These are phyloP conservation scores for Lunasporangiospora selenospora DNA, from an alignment of 192 early-diverging fungal genomes.

Conservation along the genomic window DNA sequence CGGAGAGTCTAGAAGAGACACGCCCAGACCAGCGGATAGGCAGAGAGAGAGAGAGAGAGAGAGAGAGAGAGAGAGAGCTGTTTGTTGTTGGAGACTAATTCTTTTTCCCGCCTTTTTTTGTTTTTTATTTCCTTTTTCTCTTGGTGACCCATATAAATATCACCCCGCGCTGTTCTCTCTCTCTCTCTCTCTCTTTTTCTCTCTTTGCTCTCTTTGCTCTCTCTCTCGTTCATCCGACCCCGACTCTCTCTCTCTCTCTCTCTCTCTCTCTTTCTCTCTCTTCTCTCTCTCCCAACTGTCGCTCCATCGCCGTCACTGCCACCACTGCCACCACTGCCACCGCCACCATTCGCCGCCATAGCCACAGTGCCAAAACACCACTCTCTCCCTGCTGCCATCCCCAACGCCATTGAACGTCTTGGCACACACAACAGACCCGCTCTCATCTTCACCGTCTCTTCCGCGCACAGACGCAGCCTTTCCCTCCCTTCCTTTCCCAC, in stretches of 20 bases:
- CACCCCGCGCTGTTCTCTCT: background rate
- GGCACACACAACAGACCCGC: no score
- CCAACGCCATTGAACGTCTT: background rate
- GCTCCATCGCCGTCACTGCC: background rate
- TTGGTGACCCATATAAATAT: background rate
- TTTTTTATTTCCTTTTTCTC: background rate
- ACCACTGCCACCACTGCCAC: background rate
- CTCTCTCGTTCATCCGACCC: background rate
- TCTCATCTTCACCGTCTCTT: no score
- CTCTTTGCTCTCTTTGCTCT: background rate
- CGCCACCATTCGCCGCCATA: background rate
- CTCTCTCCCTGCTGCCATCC: background rate
- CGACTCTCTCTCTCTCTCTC: background rate
- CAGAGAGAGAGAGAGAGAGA: background rate
- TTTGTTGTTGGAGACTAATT: background rate
- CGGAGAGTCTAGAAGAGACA: no score
- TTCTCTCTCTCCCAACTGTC: background rate
- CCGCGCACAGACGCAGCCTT: no score
- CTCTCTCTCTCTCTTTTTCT: background rate
- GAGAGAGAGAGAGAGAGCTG: background rate
- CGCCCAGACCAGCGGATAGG: no score
- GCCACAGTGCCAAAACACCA: background rate
- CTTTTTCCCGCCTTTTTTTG: conserved; percentile 8
- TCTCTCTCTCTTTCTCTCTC: conserved; percentile 5
- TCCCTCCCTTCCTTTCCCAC: background rate